Evolutionary conservation across 2,329 filamentous ascomycete genomes (phyloP).

Genomic region (Sporothrix schenckii): DNA sequence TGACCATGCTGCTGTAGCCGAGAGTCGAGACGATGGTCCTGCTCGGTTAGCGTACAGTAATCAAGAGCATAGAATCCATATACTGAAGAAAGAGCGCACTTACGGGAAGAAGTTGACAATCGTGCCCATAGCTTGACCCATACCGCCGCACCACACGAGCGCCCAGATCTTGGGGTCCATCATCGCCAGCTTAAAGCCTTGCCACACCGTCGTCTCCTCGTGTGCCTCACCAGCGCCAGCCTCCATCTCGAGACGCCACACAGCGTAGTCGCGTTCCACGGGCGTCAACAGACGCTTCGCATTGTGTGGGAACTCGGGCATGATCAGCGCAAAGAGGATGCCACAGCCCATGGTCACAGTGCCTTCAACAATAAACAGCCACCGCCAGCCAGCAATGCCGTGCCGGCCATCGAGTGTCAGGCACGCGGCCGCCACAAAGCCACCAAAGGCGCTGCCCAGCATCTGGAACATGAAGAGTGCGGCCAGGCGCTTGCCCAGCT

Average conservation of each 20-base stretch:
- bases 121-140: conserved; percentile 44
- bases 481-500: conserved; percentile 33
- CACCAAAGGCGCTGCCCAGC: conserved; percentile 40
- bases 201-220: conserved; percentile 40
- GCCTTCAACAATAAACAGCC: conserved; percentile 58
- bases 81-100: background rate
- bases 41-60: background rate
- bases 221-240: conserved; percentile 46
- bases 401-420: conserved; percentile 57
- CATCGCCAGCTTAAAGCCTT: conserved; percentile 34
- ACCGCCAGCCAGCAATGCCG: conserved; percentile 50
- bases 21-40: conserved; percentile 43
- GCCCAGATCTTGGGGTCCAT: conserved; percentile 29
- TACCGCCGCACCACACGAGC: conserved; percentile 39
- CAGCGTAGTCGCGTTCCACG: conserved; percentile 41
- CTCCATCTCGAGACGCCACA: conserved; percentile 42
- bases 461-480: conserved; percentile 25
- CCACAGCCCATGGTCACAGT: conserved; percentile 59
- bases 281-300: conserved; percentile 40
- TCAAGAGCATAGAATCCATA: background rate
- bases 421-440: conserved; percentile 55
- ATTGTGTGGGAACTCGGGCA: conserved; percentile 57
- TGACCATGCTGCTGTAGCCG: conserved; percentile 45
- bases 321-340: conserved; percentile 62
- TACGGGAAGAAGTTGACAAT: conserved; percentile 41